These are phyloP conservation scores for Candida anglica DNA, from an alignment of 805 yeast species.

Conservation along the genomic window DNA sequence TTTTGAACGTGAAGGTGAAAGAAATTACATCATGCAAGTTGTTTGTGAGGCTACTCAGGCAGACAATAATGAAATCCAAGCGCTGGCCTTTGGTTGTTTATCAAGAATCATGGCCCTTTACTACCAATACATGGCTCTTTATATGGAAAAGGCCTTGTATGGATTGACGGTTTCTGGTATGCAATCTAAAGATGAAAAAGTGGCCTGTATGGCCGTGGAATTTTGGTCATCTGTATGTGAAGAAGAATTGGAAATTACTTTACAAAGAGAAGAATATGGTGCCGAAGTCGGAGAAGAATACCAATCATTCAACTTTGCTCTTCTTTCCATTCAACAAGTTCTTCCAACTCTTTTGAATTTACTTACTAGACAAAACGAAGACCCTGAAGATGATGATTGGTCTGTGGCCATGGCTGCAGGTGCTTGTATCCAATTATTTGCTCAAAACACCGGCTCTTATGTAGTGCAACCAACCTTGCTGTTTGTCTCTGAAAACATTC, in stretches of 20 bases:
- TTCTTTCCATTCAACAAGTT: constrained; percentile 77
- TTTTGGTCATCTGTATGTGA: constrained; percentile 99
- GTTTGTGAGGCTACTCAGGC: constrained; percentile 99
- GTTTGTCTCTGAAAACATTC: constrained; percentile 76
- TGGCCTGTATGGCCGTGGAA: constrained; percentile 97
- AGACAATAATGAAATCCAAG: constrained; percentile 73
- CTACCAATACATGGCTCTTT: constrained; percentile 84
- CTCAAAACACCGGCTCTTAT: constrained; percentile 82
- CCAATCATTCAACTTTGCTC: constrained; percentile 74
- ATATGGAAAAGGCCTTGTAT: constrained; percentile 95
- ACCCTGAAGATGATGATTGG: constrained; percentile 96
- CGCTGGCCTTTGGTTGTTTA: constrained; percentile 92
- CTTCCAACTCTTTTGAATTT: constrained; percentile 80
- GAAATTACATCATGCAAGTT: constrained; percentile 97
- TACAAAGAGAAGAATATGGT: constrained; percentile 57
- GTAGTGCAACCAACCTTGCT: constrained; percentile 81
- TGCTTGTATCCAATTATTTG: constrained; percentile 90
- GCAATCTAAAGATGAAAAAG: constrained; percentile 79
- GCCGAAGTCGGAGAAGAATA: constrained; percentile 36
- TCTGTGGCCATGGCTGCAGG: constrained; percentile 98
- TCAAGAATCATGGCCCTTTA: constrained; percentile 88
- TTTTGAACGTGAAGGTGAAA: constrained; percentile 90
- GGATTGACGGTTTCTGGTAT: constrained; percentile 88
- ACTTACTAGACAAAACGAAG: constrained; percentile 86
- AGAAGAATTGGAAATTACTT: constrained; percentile 80